Percentiles rank a stretch among this genome's conserved stretches.
Evolutionary conservation across 2,329 filamentous ascomycete genomes (phyloP).

Genomic region (Penicillium oxalicum): DNA sequence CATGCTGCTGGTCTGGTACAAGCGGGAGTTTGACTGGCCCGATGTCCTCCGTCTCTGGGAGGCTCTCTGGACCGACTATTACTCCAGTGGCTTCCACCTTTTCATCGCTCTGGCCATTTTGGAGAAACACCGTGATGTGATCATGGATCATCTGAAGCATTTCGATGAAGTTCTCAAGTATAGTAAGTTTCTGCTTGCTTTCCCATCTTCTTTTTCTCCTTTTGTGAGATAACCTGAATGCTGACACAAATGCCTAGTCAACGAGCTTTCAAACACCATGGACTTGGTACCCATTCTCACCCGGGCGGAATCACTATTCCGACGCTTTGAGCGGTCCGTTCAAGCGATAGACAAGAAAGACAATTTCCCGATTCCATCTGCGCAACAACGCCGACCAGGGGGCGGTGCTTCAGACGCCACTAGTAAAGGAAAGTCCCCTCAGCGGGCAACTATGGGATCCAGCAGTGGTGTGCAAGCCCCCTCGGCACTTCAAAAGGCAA

Average conservation of each 20-base stretch:
- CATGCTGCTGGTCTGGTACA: conserved; percentile 98
- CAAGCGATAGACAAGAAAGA: conserved; percentile 89
- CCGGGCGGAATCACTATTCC: conserved; percentile 81
- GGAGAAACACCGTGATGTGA: conserved; percentile 92
- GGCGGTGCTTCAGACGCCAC: conserved; percentile 12
- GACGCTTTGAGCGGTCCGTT: conserved; percentile 78
- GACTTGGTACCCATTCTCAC: conserved; percentile 82
- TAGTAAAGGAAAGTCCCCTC: conserved; percentile 30
- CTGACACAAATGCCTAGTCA: conserved; percentile 54
- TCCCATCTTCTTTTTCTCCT: neutral
- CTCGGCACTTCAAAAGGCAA: conserved; percentile 13
- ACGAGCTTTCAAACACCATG: conserved; percentile 89
- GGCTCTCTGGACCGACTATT: conserved; percentile 84
- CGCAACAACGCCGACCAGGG: conserved; percentile 45
- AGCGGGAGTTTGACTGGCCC: conserved; percentile 87
- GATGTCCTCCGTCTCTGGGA: conserved; percentile 91
- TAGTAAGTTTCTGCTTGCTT: conserved; percentile 50
- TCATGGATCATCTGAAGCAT: conserved; percentile 86
- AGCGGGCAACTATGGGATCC: conserved; percentile 18
- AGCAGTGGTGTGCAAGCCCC: conserved; percentile 22
- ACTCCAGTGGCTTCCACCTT: conserved; percentile 84
- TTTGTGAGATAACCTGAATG: neutral
- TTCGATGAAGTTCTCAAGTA: conserved; percentile 99
- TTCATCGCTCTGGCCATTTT: conserved; percentile 91
- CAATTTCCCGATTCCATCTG: conserved; percentile 62